Conservation (phyloP, 768 basidiomycete species). For the Lepiota venenata region DNA sequence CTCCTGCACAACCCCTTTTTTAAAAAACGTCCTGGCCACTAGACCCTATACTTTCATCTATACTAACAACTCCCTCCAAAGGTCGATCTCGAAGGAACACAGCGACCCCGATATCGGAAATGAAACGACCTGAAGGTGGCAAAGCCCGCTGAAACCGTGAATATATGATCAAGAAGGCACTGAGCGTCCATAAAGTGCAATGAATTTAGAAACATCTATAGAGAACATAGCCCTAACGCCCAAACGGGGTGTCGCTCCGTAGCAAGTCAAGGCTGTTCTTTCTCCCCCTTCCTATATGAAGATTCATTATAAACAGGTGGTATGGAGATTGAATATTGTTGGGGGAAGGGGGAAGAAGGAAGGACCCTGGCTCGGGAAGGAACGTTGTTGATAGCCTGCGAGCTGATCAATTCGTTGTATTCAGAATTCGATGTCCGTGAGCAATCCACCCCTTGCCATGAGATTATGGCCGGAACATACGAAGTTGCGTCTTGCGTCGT, state of each 20-base stretch:
- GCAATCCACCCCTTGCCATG: neutral
- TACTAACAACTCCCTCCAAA: neutral
- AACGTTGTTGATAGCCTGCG: neutral
- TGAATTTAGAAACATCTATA: neutral
- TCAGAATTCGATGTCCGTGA: slow-evolving; percentile 4
- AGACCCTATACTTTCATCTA: too few relatives aligned
- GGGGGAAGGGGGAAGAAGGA: too few relatives aligned
- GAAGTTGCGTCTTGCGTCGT: neutral
- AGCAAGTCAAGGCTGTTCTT: too few relatives aligned
- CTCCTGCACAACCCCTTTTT: too few relatives aligned
- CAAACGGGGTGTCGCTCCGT: too few relatives aligned
- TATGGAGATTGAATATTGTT: too few relatives aligned
- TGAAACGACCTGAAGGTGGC: neutral
- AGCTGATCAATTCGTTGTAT: neutral
- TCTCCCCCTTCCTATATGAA: too few relatives aligned
- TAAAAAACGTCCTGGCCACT: too few relatives aligned
- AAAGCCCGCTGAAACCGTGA: too few relatives aligned
- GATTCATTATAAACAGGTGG: too few relatives aligned
- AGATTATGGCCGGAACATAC: neutral
- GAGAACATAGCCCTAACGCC: neutral
- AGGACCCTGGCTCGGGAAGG: neutral
- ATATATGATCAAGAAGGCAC: too few relatives aligned
- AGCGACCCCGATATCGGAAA: slow-evolving; percentile 12
- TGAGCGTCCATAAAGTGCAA: too few relatives aligned
- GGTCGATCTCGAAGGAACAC: neutral